Evolutionary conservation across 768 basidiomycete species (phyloP).

Genomic region (Paxillus ammoniavirescens): DNA sequence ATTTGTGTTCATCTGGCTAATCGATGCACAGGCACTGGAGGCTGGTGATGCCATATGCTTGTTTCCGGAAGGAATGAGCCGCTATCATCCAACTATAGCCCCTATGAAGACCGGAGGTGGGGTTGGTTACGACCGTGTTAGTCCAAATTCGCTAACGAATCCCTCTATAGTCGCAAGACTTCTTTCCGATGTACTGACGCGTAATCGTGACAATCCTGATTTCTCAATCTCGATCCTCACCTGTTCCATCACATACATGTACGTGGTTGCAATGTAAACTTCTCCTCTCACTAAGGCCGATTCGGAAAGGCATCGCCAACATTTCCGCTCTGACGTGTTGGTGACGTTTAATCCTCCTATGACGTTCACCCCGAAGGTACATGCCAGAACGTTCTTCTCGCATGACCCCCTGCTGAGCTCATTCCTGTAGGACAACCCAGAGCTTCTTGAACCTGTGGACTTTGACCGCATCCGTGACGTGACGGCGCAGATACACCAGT

Average conservation of each 20-base stretch:
- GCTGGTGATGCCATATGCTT: constrained; percentile 76
- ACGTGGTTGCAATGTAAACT: constrained; percentile 9
- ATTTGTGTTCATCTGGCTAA: constrained; percentile 4
- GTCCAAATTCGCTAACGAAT: constrained; percentile 2
- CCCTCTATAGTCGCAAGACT: constrained; percentile 64
- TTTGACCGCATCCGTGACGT: constrained; percentile 56
- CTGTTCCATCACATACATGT: constrained; percentile 85
- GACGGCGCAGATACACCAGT: constrained; percentile 62
- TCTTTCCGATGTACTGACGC: constrained; percentile 72
- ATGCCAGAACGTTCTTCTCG: background rate
- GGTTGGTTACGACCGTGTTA: constrained; percentile 8
- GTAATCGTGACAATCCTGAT: constrained; percentile 62
- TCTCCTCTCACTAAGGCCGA: background rate
- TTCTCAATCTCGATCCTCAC: constrained; percentile 75
- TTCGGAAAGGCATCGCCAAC: constrained; percentile 67
- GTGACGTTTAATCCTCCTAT: constrained; percentile 78
- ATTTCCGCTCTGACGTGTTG: constrained; percentile 85
- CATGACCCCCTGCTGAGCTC: background rate
- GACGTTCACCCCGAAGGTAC: constrained; percentile 61
- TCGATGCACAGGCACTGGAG: constrained; percentile 58
- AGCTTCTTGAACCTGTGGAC: constrained; percentile 66
- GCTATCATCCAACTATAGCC: constrained; percentile 84
- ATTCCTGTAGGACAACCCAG: constrained; percentile 56
- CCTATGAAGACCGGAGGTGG: constrained; percentile 84
- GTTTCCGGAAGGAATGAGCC: constrained; percentile 85